Conservation (phyloP, 2,329 filamentous ascomycete genomes). For the Penicillium sp. region DNA sequence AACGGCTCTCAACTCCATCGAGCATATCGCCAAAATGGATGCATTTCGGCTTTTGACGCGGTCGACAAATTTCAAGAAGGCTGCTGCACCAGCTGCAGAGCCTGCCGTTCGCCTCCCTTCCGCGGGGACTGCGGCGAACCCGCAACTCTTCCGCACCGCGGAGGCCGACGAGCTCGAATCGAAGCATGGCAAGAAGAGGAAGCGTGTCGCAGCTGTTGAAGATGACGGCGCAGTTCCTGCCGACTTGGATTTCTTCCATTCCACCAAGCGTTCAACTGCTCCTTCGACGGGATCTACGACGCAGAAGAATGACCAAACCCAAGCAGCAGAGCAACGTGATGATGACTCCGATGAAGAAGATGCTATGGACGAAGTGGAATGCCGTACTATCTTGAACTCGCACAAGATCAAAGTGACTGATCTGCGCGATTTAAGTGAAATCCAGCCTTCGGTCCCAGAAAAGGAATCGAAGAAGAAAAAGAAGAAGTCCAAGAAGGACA, state of each 20-base stretch:
- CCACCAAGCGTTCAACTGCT: slow-evolving; percentile 31
- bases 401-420: slow-evolving; percentile 86
- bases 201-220: slow-evolving; percentile 33
- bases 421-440: slow-evolving; percentile 58
- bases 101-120: slow-evolving; percentile 42
- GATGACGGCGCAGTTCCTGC: slow-evolving; percentile 28
- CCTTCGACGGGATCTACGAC: slow-evolving; percentile 20
- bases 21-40: slow-evolving; percentile 41
- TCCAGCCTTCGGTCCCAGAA: slow-evolving; percentile 28
- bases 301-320: slow-evolving; percentile 13
- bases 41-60: slow-evolving; percentile 51
- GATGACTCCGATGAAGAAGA: slow-evolving; percentile 30
- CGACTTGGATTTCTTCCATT: slow-evolving; percentile 44
- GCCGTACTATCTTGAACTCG: slow-evolving; percentile 72
- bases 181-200: slow-evolving; percentile 41
- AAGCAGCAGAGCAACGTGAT: slow-evolving; percentile 24
- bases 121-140: slow-evolving; percentile 43
- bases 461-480: slow-evolving; percentile 56
- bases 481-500: slow-evolving; percentile 58
- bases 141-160: slow-evolving; percentile 42
- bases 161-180: slow-evolving; percentile 35
- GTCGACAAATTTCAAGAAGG: slow-evolving; percentile 48
- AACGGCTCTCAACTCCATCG: slow-evolving; percentile 13
- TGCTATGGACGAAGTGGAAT: slow-evolving; percentile 68
- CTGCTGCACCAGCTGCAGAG: slow-evolving; percentile 29